A percentile compares a stretch with the other conserved stretches of the same genome.
Conservation (phyloP, 306 rosid species). For the Pterocarpus santalinus region DNA sequence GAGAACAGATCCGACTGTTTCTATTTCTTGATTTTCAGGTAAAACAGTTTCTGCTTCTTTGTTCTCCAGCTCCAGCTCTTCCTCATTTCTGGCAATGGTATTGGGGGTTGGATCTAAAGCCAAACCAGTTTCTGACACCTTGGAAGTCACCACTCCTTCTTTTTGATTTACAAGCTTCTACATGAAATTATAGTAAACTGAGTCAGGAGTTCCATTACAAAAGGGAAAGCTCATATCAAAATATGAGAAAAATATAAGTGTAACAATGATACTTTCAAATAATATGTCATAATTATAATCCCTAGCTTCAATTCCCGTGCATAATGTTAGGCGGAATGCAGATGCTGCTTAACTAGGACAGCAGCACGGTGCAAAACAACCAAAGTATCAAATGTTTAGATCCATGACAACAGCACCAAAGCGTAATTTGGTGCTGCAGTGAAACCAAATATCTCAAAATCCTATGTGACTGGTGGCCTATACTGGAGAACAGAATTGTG, state of each 20-base stretch:
- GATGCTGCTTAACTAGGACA: conserved; percentile 28
- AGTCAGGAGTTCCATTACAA: conserved; percentile 36
- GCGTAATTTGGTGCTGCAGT: not conserved
- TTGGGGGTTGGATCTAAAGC: conserved; percentile 58
- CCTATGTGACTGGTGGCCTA: not conserved
- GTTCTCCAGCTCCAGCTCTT: conserved; percentile 59
- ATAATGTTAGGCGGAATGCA: not conserved
- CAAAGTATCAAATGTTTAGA: not conserved
- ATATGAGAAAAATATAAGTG: not conserved
- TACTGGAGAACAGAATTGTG: not conserved
- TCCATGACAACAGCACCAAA: conserved; percentile 23
- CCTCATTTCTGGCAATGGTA: conserved; percentile 54
- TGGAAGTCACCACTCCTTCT: conserved; percentile 69
- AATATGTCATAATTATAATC: not conserved
- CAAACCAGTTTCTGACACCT: conserved; percentile 64
- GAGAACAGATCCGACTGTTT: conserved; percentile 55
- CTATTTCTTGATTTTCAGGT: conserved; percentile 65
- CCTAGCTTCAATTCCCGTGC: conserved; percentile 1
- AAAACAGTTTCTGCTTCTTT: conserved; percentile 58
- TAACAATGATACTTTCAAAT: conserved; percentile 28
- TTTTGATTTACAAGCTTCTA: conserved; percentile 72
- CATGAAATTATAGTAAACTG: conserved; percentile 37
- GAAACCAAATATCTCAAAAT: not conserved
- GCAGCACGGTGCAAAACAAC: not conserved
- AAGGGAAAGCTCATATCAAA: conserved; percentile 33